Percentiles rank a stretch among this genome's conserved stretches.
Evolutionary conservation across 73 alveolate species (phyloP).

Genomic region (Paramecium pentaurelia): DNA sequence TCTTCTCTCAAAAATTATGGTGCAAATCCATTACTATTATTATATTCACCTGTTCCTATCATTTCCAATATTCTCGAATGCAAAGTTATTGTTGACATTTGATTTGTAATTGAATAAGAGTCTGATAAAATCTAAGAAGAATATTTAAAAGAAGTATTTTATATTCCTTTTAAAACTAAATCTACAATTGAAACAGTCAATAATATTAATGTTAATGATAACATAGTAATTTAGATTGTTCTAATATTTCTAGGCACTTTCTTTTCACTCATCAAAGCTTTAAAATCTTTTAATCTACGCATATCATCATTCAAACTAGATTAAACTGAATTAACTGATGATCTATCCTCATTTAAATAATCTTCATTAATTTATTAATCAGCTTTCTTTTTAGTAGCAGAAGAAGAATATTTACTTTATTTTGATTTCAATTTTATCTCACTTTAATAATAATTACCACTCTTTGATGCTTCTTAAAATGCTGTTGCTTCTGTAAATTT

Average conservation of each 20-base stretch:
- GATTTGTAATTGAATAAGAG: background rate
- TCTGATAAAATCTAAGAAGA: background rate
- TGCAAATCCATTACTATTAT: background rate
- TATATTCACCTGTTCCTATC: background rate
- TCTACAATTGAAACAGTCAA: background rate
- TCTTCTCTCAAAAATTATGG: background rate
- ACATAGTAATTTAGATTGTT: background rate
- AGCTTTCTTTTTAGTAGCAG: background rate
- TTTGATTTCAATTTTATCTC: background rate
- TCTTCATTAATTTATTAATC: slow-evolving; percentile 18
- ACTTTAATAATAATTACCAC: background rate
- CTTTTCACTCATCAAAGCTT: slow-evolving; percentile 52
- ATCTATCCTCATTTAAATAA: slow-evolving; percentile 39
- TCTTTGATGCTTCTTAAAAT: background rate
- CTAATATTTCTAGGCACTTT: slow-evolving; percentile 6
- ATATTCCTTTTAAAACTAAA: background rate
- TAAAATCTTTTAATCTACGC: slow-evolving; percentile 46
- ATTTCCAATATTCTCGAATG: background rate
- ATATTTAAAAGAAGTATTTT: background rate
- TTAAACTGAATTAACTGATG: slow-evolving; percentile 24
- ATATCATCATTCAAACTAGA: slow-evolving; percentile 50
- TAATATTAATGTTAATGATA: background rate
- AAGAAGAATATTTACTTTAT: background rate
- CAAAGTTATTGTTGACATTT: background rate
- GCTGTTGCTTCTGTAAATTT: background rate